Base-by-base conservation (phyloP, 2,329 filamentous ascomycete species). In the Fusarium luffae region DNA sequence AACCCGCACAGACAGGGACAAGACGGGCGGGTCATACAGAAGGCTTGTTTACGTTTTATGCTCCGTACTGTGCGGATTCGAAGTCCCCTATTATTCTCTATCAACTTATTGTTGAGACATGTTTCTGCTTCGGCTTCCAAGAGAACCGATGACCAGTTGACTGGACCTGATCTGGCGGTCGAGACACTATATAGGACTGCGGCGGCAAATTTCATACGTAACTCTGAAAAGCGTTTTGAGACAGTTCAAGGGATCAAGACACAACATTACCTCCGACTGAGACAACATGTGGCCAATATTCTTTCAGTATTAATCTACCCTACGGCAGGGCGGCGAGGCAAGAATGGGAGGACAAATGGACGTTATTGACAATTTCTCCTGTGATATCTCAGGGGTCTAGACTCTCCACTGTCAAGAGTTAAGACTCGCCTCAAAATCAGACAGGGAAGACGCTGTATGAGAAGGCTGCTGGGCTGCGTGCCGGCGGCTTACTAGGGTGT, bases 11-110 rank as follows among this genome's bases (percentile, higher is more conserved):
- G 68, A 63, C 62, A 68, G 54, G 66, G 63, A 66, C 67, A 44
- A 56, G 42, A 48, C 44, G 34, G 34, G 59, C 58, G 72, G 72
- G 68, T 73, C 72, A 73, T 61, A 59, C 68, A 64, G 66, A 73
- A 74, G 62, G 72, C 72, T 74, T 73, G 70, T 74, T 74, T 71
- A 66, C 59, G 61, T 58, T 58, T 65, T 62, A 58, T 68, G 49
- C 63, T 54, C 42, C 41, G 34, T 58, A 54, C 57, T 46, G 68
- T 71, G 64, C 55, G 51, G 41, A 28, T 50, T 43, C 7, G 8
- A 18, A 23, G 48, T 27, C 48, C 40, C 49, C 62, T 51, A 52
- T 47, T 27, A 27, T 47, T 19, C 25, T 27, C 25, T 47, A 9
- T 19, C 16, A 47, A 16, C 49, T 25, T 42, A 19, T n/a, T n/a